A percentile compares a stretch with the other conserved stretches of the same genome.
These are phyloP conservation scores for Hericium coralloides DNA, from an alignment of 768 basidiomycete species.

Conservation along the genomic window DNA sequence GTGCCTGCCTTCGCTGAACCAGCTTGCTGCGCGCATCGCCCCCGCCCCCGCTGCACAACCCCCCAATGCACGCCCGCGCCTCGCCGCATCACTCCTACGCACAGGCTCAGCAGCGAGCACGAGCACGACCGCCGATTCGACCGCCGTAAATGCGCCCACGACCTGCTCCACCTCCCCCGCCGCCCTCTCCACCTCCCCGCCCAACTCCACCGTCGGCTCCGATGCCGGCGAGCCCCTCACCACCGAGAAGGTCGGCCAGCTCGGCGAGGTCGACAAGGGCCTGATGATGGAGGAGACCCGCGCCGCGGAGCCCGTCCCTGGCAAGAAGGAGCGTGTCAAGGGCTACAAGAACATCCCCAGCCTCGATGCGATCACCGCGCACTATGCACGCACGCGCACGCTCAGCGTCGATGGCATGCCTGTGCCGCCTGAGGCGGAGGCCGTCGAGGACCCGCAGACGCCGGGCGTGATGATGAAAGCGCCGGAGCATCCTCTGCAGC, in stretches of 20 bases:
- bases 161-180: conserved; percentile 65
- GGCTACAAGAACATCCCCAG: conserved; percentile 87
- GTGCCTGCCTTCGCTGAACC: conserved; percentile 68
- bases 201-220: conserved; percentile 30
- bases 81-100: conserved; percentile 65
- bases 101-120: conserved; percentile 42
- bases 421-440: conserved; percentile 67
- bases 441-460: conserved; percentile 78
- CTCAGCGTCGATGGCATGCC: conserved; percentile 51
- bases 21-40: conserved; percentile 68
- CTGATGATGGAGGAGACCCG: conserved; percentile 22
- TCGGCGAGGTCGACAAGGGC: conserved; percentile 12
- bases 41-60: conserved; percentile 26
- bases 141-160: conserved; percentile 54
- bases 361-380: conserved; percentile 77
- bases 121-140: conserved; percentile 40
- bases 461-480: conserved; percentile 59
- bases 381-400: conserved; percentile 60
- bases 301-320: conserved; percentile 8
- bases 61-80: conserved; percentile 43
- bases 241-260: conserved; percentile 54
- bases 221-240: conserved; percentile 44
- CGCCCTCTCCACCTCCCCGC: conserved; percentile 34
- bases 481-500: conserved; percentile 80
- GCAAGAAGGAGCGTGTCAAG: conserved; percentile 19